These are phyloP conservation scores for Pistacia vera DNA, from an alignment of 345 rosid species.

Conservation along the genomic window DNA sequence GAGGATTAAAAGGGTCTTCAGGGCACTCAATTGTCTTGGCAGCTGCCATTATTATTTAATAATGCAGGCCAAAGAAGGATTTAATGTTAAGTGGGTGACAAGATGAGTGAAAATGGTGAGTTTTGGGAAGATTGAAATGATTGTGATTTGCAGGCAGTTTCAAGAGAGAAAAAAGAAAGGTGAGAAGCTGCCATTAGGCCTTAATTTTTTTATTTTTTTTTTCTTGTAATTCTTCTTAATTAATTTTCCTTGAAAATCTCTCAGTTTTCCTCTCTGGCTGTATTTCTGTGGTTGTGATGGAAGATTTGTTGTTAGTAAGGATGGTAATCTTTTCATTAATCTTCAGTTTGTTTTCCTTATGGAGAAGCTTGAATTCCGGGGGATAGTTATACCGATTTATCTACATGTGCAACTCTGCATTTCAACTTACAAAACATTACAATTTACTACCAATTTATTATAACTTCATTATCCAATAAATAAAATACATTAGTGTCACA, in stretches of 20 bases:
- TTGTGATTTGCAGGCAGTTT: constrained; percentile 3
- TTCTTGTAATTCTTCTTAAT: constrained; percentile 11
- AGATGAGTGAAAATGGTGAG: background rate
- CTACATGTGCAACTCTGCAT: too few relatives aligned
- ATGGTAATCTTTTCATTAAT: background rate
- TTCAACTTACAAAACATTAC: too few relatives aligned
- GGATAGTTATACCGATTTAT: background rate
- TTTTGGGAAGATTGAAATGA: background rate
- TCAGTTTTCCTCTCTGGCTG: background rate
- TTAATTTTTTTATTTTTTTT: constrained; percentile 9
- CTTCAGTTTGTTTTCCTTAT: background rate
- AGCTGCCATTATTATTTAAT: constrained; percentile 31
- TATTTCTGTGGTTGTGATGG: constrained; percentile 12
- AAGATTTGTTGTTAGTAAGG: background rate
- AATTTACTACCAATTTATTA: too few relatives aligned
- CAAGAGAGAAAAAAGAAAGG: background rate
- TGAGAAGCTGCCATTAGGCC: background rate
- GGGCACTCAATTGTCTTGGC: constrained; percentile 27
- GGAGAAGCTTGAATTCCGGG: constrained; percentile 5
- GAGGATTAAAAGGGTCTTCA: constrained; percentile 66
- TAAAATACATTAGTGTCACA: too few relatives aligned
- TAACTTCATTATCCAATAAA: too few relatives aligned
- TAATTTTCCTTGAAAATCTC: constrained; percentile 15
- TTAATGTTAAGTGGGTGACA: background rate
- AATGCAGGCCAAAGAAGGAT: background rate